phyloP scores from a whole-genome alignment of 1,284 basidiomycete genomes.

The Porphyrellus sp. region DNA sequence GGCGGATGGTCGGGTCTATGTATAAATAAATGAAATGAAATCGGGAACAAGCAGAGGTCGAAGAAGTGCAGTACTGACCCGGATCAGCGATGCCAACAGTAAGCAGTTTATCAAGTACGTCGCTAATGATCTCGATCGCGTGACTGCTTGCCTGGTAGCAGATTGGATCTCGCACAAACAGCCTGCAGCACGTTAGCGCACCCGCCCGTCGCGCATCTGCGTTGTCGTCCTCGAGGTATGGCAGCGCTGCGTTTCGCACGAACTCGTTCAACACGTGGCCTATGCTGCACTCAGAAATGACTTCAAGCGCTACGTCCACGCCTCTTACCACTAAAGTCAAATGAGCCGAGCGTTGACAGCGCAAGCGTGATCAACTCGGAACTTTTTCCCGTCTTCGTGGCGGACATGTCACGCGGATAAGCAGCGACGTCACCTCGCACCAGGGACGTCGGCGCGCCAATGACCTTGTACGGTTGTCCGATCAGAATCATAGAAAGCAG shows the following conservation, averaged over 20 bases:
- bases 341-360: constrained; percentile 84
- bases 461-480: constrained; percentile 80
- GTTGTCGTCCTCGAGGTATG: constrained; percentile 93
- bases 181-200: constrained; percentile 87
- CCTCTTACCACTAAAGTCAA: constrained; percentile 85
- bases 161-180: constrained; percentile 94
- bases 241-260: constrained; percentile 87
- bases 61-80: constrained; percentile 46
- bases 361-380: constrained; percentile 84
- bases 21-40: not conserved
- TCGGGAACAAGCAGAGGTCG: not conserved
- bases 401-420: constrained; percentile 56
- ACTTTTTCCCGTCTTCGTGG: constrained; percentile 51
- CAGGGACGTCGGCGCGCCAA: constrained; percentile 71
- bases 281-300: constrained; percentile 30
- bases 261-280: constrained; percentile 96
- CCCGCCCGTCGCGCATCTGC: constrained; percentile 88
- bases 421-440: constrained; percentile 50
- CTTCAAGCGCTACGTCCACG: not conserved
- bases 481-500: constrained; percentile 77
- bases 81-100: constrained; percentile 98
- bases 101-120: constrained; percentile 94
- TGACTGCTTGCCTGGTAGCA: constrained; percentile 96
- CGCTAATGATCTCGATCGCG: constrained; percentile 96
- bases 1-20: constrained; percentile 81